Percentiles rank a stretch among this genome's conserved stretches.
Conservation (phyloP, 257 asterid species). For the Solanum pennellii region DNA sequence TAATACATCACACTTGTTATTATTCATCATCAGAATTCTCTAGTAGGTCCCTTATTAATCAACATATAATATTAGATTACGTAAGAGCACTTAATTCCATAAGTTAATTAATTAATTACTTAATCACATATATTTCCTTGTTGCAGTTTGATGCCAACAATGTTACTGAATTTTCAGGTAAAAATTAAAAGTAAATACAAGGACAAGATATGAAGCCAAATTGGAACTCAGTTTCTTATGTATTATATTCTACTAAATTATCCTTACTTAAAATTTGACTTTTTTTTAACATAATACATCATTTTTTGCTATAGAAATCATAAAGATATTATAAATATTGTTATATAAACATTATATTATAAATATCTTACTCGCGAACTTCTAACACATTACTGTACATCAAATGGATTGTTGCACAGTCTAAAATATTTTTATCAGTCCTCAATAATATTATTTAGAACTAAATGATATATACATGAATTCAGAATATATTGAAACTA, state of each 20-base stretch:
- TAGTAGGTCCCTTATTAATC: background rate
- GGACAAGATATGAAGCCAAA: background rate
- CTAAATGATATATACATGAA: no score
- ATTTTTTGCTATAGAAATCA: accelerated
- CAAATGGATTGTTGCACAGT: accelerated
- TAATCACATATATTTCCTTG: background rate
- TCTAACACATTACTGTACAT: background rate
- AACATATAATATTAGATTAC: background rate
- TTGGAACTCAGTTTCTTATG: background rate
- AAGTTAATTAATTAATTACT: background rate
- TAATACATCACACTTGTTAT: no score
- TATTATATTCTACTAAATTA: no score
- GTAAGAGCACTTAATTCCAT: background rate
- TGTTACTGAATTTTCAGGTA: background rate
- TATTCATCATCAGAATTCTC: background rate
- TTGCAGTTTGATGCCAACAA: background rate
- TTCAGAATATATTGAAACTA: no score
- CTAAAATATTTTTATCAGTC: no score
- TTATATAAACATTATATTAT: no score
- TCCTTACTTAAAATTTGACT: no score
- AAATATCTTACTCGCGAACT: no score
- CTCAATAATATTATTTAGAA: no score
- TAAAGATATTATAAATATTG: no score
- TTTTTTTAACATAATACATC: background rate
- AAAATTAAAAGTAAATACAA: background rate